A percentile compares a stretch with the other conserved stretches of the same genome.
Evolutionary conservation across 2,329 filamentous ascomycete genomes (phyloP).

Genomic region (Fusarium guadeloupense): DNA sequence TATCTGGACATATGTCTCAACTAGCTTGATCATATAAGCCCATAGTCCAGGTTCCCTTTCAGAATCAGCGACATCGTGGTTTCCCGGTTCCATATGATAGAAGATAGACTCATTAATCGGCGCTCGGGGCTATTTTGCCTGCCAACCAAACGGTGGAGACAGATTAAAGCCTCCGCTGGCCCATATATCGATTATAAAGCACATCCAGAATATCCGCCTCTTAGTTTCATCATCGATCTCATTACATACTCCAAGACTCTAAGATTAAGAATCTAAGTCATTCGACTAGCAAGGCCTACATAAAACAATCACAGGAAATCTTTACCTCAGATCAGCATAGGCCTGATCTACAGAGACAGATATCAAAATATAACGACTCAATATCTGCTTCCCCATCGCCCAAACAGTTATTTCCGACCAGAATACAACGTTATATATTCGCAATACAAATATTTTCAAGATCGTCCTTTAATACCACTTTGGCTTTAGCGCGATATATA

Average conservation of each 20-base stretch:
- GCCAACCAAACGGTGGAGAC: slow-evolving; percentile 41
- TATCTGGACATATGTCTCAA: slow-evolving; percentile 47
- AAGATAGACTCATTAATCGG: slow-evolving; percentile 47
- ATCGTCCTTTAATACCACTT: slow-evolving; percentile 40
- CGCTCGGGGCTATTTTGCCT: slow-evolving; percentile 18
- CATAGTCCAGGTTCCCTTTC: slow-evolving; percentile 45
- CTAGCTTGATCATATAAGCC: slow-evolving; percentile 47
- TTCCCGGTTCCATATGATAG: slow-evolving; percentile 37
- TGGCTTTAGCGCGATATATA: slow-evolving; percentile 26
- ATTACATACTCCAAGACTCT: slow-evolving; percentile 13
- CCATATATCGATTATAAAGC: slow-evolving; percentile 49
- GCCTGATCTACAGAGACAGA: neutral
- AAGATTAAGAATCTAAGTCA: slow-evolving; percentile 48
- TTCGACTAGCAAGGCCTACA: slow-evolving; percentile 44
- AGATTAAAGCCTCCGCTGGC: slow-evolving; percentile 45
- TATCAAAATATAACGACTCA: slow-evolving; percentile 49
- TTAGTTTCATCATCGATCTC: slow-evolving; percentile 44
- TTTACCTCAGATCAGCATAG: no score
- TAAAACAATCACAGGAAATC: slow-evolving; percentile 6
- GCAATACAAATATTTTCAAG: slow-evolving; percentile 47
- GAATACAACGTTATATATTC: slow-evolving; percentile 47
- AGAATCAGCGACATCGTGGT: slow-evolving; percentile 22
- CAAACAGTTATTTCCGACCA: slow-evolving; percentile 46
- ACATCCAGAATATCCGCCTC: slow-evolving; percentile 47
- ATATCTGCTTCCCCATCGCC: slow-evolving; percentile 44